phyloP scores from a whole-genome alignment of 2,329 filamentous ascomycete genomes.

The Fusarium sp. region DNA sequence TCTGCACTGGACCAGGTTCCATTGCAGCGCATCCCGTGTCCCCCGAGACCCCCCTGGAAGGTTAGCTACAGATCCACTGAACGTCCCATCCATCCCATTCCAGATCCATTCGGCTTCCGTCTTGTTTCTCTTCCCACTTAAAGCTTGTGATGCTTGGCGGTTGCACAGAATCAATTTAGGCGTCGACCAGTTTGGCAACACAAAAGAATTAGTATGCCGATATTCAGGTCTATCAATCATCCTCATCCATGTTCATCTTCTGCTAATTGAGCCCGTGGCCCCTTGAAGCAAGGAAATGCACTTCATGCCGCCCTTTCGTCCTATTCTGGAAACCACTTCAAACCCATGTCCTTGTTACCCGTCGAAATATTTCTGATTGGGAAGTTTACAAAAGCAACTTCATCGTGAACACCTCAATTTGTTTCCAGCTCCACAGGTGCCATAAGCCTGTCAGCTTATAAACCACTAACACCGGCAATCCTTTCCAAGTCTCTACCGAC shows the following conservation, averaged over 20 bases:
- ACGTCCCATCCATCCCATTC: constrained; percentile 8
- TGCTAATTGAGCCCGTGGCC: background rate
- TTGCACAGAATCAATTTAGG: constrained; percentile 10
- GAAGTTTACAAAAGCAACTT: constrained; percentile 25
- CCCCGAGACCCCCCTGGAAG: background rate
- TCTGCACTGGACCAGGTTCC: constrained; percentile 15
- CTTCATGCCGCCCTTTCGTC: constrained; percentile 22
- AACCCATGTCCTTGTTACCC: constrained; percentile 46
- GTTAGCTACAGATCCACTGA: constrained; percentile 14
- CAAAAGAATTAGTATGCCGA: constrained; percentile 4
- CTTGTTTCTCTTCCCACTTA: background rate
- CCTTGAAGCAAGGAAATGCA: constrained; percentile 28
- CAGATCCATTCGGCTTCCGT: constrained; percentile 14
- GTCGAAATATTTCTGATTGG: constrained; percentile 11
- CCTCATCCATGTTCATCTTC: background rate
- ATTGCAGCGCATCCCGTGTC: constrained; percentile 4
- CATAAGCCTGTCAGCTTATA: background rate
- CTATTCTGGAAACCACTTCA: constrained; percentile 23
- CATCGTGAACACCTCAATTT: constrained; percentile 7
- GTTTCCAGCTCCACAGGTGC: background rate
- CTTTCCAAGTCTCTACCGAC: background rate
- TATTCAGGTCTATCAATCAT: background rate
- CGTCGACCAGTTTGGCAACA: constrained; percentile 7
- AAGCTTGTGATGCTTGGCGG: constrained; percentile 10
- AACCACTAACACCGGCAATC: background rate